Percentiles rank a stretch among this genome's conserved stretches.
These are phyloP conservation scores for Stagonosporopsis chrysanthemi DNA, from an alignment of 2,329 filamentous ascomycete genomes.

Conservation along the genomic window DNA sequence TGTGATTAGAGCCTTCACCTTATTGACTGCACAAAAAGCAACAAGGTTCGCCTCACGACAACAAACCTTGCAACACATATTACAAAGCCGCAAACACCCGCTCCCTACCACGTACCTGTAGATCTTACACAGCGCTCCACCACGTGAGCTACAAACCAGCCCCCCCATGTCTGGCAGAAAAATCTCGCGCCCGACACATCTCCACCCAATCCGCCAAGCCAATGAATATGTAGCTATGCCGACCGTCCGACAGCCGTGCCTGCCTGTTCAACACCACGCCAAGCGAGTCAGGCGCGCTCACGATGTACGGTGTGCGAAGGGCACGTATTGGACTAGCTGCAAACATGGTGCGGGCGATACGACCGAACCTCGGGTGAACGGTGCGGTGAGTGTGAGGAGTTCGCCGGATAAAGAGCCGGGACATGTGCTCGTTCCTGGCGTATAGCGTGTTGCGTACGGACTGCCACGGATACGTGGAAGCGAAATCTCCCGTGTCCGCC, in stretches of 20 bases:
- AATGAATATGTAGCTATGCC: slow-evolving; percentile 15
- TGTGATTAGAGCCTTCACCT: no score
- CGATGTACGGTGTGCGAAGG: slow-evolving; percentile 14
- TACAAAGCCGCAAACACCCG: slow-evolving; percentile 15
- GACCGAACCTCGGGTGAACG: slow-evolving; percentile 18
- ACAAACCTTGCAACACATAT: not conserved
- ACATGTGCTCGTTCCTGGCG: not conserved
- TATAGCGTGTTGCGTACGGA: not conserved
- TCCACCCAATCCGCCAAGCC: slow-evolving; percentile 8
- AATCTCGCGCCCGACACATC: not conserved
- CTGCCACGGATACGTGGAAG: not conserved
- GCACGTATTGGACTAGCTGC: slow-evolving; percentile 1
- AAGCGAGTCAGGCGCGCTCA: slow-evolving; percentile 7
- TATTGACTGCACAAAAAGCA: no score
- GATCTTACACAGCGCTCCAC: slow-evolving; percentile 13
- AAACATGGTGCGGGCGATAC: slow-evolving; percentile 3
- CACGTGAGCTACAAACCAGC: not conserved
- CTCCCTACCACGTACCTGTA: slow-evolving; percentile 9
- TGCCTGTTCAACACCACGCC: slow-evolving; percentile 6
- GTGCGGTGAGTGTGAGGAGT: slow-evolving; percentile 13
- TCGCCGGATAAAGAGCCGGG: not conserved
- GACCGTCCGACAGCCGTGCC: slow-evolving; percentile 10
- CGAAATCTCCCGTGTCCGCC: not conserved
- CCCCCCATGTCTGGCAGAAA: slow-evolving; percentile 16
- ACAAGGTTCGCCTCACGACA: not conserved